phyloP scores from a whole-genome alignment of 169 alveolate genomes.

The Plasmodium billcollinsi region DNA sequence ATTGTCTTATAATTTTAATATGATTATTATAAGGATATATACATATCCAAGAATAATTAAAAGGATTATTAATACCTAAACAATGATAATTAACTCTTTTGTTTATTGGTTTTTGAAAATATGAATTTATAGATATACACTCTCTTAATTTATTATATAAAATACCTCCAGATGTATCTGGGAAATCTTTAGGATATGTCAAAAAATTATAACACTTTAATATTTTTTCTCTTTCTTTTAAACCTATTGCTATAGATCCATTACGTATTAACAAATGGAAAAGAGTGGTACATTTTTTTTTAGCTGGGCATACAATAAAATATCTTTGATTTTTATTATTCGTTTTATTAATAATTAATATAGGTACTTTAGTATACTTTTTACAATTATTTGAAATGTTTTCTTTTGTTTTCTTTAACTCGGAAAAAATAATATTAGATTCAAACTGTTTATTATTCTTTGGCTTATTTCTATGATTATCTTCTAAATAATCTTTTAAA shows the following conservation, averaged over 20 bases:
- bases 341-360: slow-evolving; percentile 47
- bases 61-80: slow-evolving; percentile 57
- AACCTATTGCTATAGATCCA: slow-evolving; percentile 72
- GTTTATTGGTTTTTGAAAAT: slow-evolving; percentile 70
- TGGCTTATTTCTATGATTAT: background rate
- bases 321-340: slow-evolving; percentile 46
- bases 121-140: slow-evolving; percentile 17
- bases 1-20: slow-evolving; percentile 29
- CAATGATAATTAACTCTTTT: slow-evolving; percentile 72
- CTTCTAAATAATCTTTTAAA: slow-evolving; percentile 6
- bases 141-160: slow-evolving; percentile 50
- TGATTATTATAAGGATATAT: slow-evolving; percentile 26
- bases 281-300: slow-evolving; percentile 54
- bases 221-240: slow-evolving; percentile 74
- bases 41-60: slow-evolving; percentile 66
- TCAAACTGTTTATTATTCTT: slow-evolving; percentile 5
- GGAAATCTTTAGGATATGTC: slow-evolving; percentile 69
- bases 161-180: slow-evolving; percentile 56
- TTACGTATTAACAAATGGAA: slow-evolving; percentile 54
- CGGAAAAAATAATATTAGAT: background rate
- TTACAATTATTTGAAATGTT: slow-evolving; percentile 18
- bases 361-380: slow-evolving; percentile 54
- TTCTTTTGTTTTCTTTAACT: slow-evolving; percentile 42
- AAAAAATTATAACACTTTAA: slow-evolving; percentile 48
- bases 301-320: slow-evolving; percentile 66